These are phyloP conservation scores for Boletus mariae DNA, from an alignment of 1,284 basidiomycete species.

Conservation along the genomic window DNA sequence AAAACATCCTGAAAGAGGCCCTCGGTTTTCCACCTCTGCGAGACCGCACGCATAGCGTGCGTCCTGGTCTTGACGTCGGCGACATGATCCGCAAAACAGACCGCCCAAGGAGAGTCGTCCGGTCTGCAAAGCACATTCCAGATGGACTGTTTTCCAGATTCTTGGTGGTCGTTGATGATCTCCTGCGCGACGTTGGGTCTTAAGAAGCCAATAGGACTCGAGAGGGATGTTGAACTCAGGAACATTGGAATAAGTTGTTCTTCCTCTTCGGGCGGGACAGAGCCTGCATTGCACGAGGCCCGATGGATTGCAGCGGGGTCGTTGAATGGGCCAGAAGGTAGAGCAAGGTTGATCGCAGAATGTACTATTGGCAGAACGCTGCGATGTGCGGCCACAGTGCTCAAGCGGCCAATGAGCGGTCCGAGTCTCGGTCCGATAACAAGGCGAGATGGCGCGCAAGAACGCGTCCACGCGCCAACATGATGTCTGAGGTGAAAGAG, in stretches of 20 bases:
- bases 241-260: constrained; percentile 25
- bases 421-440: neutral
- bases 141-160: constrained; percentile 6
- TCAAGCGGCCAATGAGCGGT: neutral
- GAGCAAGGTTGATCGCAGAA: constrained; percentile 25
- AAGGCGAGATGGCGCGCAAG: neutral
- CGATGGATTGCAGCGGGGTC: constrained; percentile 12
- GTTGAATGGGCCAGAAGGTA: constrained; percentile 24
- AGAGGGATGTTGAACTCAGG: constrained; percentile 10
- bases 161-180: constrained; percentile 15
- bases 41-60: constrained; percentile 9
- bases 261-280: constrained; percentile 10
- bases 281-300: constrained; percentile 20
- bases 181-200: constrained; percentile 12
- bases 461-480: neutral
- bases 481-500: neutral
- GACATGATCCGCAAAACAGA: constrained; percentile 21
- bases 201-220: constrained; percentile 21
- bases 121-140: constrained; percentile 19
- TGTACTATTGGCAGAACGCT: constrained; percentile 21
- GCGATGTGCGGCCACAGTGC: neutral
- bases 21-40: constrained; percentile 16
- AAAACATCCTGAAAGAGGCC: constrained; percentile 21
- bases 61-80: constrained; percentile 16
- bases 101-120: constrained; percentile 19